A percentile compares a stretch with the other conserved stretches of the same genome.
Evolutionary conservation across 2,329 filamentous ascomycete species (phyloP).

Genomic region (Paracoccidioides lutzii): DNA sequence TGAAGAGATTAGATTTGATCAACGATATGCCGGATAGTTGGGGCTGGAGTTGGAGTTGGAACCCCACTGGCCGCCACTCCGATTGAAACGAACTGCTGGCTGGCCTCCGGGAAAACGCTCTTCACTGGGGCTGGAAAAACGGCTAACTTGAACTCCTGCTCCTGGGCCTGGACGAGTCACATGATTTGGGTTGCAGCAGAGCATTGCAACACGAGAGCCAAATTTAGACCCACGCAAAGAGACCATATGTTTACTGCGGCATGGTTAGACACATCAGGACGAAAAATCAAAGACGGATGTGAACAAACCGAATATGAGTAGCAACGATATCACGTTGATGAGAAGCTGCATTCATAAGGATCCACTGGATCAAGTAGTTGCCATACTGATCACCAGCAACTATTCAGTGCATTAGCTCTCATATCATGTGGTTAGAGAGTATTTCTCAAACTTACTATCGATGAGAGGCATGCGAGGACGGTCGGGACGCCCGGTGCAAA

Average conservation of each 20-base stretch:
- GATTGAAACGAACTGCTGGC: constrained; percentile 24
- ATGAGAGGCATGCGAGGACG: constrained; percentile 93
- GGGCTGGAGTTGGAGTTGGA: constrained; percentile 4
- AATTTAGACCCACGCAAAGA: constrained; percentile 97
- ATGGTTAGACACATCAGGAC: constrained; percentile 7
- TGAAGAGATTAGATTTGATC: constrained; percentile 7
- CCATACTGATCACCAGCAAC: constrained; percentile 96
- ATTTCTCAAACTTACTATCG: constrained; percentile 50
- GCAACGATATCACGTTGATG: constrained; percentile 91
- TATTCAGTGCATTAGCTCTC: constrained; percentile 13
- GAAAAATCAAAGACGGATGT: neutral
- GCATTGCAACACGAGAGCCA: constrained; percentile 94
- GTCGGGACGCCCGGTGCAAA: constrained; percentile 81
- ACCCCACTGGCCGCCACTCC: constrained; percentile 24
- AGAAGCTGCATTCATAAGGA: constrained; percentile 72
- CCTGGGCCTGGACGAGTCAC: constrained; percentile 80
- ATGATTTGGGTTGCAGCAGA: constrained; percentile 89
- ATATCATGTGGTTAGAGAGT: constrained; percentile 3
- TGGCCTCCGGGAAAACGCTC: constrained; percentile 27
- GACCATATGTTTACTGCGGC: constrained; percentile 80
- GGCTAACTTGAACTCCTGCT: constrained; percentile 52
- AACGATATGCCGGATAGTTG: constrained; percentile 27
- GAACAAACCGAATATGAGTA: constrained; percentile 60
- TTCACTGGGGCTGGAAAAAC: constrained; percentile 41
- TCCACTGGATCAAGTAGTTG: constrained; percentile 96